Base-by-base conservation (phyloP, 371 early-diverging fungal genomes). In the Rhizopus sp. region DNA sequence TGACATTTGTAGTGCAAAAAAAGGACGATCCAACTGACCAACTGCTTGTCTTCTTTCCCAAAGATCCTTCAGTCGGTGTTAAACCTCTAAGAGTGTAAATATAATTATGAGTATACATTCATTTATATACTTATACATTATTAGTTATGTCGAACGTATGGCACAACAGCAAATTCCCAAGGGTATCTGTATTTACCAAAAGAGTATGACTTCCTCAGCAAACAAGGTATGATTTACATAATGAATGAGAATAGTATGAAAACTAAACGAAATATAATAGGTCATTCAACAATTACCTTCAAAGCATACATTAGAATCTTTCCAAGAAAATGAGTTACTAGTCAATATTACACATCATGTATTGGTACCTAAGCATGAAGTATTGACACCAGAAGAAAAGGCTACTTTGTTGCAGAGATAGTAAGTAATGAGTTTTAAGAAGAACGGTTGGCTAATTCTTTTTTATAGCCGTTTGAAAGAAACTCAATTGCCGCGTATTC, bases 301-400 rank as follows among this genome's bases (percentile, higher is more conserved):
- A 32, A 93, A 91, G 62, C 94, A 93, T 66, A 85, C 88, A 4
- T 65, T 99, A 38, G 99, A 99, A 66, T 82, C 90, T 7, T 99
- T 99, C 78, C 82, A 92, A 62, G 98, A 98, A 69, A 81, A 89
- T 49, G 99, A 99, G 71, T 73, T 99, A 52, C 74, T 98, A 38
- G 98, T 99, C 63, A 99, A 99, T 76, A 97, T 99, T 55, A 99
- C 99, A 37, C 86, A 95, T 63, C 99, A 99, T 75, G 84, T 85
- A 42, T 82, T 98, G 48, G 99, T 99, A 16, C 99, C 99, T 29
- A 88, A 89, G 66, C 99, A 99, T 69, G 90, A 87, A 64, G 90
- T 99, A 7, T 74, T 99, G 41, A 81, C 83, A 9, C 73, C 84
- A 9, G 98, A 94, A 63, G 99, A 98, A 72, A 98, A 96, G 82